Base-by-base conservation (phyloP, 176 grass and related monocot species). In the Lolium perenne region DNA sequence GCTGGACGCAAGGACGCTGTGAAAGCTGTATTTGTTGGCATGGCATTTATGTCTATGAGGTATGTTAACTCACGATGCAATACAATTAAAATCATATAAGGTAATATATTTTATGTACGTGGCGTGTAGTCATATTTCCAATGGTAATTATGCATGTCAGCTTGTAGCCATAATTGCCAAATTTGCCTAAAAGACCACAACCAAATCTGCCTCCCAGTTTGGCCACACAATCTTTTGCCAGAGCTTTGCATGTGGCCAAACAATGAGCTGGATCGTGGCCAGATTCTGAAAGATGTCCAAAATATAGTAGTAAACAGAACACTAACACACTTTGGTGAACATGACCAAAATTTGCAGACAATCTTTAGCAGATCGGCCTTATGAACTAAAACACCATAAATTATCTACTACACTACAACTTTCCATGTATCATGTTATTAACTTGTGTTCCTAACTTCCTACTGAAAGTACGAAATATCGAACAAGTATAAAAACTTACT, bases 11-110 rank as follows among this genome's bases (percentile, higher is more conserved):
- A 93, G 88, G 93, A 92, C 78, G 96, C 96, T 64, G 91, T 95
- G 80, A 95, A 95, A 94, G 96, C 96, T 74, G 89, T 98, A 76
- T 98, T 98, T 83, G 85, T 92, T 77, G 96, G 96, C 62, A 98
- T 98, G 96, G 93, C 96, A 85, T 98, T 98, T 81, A 98, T 98
- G 96, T 92, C 96, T 35, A 86, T 91, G 87, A 98, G 96, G 96
- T 98, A 71, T 66, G 91, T 91, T 41, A 76, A 68, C 38, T 62
- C 58, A 71, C 8, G 8, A 10, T 60, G 7, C 67, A 4, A n/a
- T 15, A 26, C 70, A 84, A 68, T 72, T 81, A 26, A 51, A 51
- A 21, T 73, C 51, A 45, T 14, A 79, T 7, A 50, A 53, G 66
- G 32, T 11, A 49, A 59, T 47, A 79, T 62, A 25, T 59, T 88